Base-by-base conservation (phyloP, 2,329 filamentous ascomycete genomes). In the Cadophora sp. region DNA sequence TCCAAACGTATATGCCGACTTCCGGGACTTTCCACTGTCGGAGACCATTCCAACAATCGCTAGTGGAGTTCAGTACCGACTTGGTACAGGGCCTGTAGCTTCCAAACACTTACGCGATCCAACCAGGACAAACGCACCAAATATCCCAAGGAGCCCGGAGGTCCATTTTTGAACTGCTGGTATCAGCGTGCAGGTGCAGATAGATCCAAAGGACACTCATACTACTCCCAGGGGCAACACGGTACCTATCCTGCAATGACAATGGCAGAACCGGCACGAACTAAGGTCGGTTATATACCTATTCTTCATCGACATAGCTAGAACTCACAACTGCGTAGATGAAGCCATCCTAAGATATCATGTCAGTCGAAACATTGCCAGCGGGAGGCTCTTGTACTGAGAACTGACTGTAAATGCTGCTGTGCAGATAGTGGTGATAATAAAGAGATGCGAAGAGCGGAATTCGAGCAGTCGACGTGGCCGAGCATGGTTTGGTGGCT, bases 121-220 rank as follows among this genome's bases (percentile, higher is more conserved):
- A 4, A 68, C n/a, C 12, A 68, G 31, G n/a, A 65, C 40, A 27
- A 61, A 26, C 14, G 53, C 61, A 16, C 66, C 62, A 12, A 68
- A 68, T 3, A 59, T 64, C 2, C 66, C 66, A 55, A 68, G 66
- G 12, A 68, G 62, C 1, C 43, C 61, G 1, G 66, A 68, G 3
- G 53, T 55, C 66, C 66, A 68, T 37, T 55, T 14, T 27, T 68
- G 66, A 40, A 68, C 66, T 68, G 27, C 29, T 27, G 26, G 24
- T 29, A 11, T 53, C 8, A 27, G 40, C 29, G 8, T 24, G 9
- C 22, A 7, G 48, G 24, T 16, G 4, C 12, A 8, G 22, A 34
- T 14, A 53, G 16, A 12, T 24, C 27, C 1, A 14, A 19, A 6
- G 11, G 29, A 27, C 14, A 11, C 3, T 34, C 37, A 46, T 62